Evolutionary conservation across 2,329 filamentous ascomycete species (phyloP).

Genomic region (Microcyclospora pomicola): DNA sequence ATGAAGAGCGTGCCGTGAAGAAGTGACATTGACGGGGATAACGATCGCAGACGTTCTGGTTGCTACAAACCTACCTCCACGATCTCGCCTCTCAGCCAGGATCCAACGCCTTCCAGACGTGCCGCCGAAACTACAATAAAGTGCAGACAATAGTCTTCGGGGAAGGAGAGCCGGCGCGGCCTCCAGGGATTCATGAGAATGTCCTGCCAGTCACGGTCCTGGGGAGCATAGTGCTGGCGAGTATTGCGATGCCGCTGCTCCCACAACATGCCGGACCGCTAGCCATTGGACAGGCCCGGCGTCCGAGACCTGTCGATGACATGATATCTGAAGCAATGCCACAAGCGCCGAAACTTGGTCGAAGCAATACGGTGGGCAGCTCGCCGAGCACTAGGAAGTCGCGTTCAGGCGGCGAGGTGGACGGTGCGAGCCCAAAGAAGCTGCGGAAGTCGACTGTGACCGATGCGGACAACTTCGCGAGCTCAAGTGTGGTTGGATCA

Average conservation of each 20-base stretch:
- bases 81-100: conserved; percentile 64
- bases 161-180: conserved; percentile 50
- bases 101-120: conserved; percentile 66
- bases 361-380: conserved; percentile 55
- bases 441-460: conserved; percentile 22
- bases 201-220: conserved; percentile 66
- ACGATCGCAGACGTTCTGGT: conserved; percentile 61
- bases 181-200: conserved; percentile 71
- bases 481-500: too few species aligned
- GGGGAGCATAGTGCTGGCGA: conserved; percentile 65
- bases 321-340: conserved; percentile 45
- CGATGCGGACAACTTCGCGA: conserved; percentile 10
- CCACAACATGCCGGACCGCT: conserved; percentile 68
- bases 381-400: conserved; percentile 31
- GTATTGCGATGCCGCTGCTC: conserved; percentile 59
- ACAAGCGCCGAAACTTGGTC: conserved; percentile 42
- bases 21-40: conserved; percentile 7
- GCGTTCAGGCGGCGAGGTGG: conserved; percentile 21
- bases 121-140: conserved; percentile 73
- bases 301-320: conserved; percentile 51
- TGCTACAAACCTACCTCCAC: conserved; percentile 77
- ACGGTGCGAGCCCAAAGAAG: conserved; percentile 16
- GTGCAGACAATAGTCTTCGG: conserved; percentile 81
- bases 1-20: not conserved
- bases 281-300: conserved; percentile 67